Evolutionary conservation across 805 yeast genomes (phyloP), one percentile per base, ranked within the genome.

Genomic region (Sporopachydermia lactativora): DNA sequence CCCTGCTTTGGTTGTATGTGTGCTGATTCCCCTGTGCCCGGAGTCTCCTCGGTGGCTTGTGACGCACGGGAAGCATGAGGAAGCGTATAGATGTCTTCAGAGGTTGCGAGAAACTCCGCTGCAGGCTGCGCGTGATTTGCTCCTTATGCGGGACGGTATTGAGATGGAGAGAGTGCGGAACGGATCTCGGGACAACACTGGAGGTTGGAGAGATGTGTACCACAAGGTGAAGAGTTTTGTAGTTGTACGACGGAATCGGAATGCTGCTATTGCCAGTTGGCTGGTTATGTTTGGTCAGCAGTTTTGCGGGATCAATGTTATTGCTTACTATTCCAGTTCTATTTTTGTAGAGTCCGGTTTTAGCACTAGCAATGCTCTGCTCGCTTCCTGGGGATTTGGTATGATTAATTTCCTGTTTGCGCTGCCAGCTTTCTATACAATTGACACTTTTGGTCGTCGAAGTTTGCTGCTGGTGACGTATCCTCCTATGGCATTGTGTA

Each of bases 281-380:
- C 69, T 83, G 47, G 84, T 77, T 44, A 84, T 85, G 75, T 81
- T 83, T 54, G 79, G 80, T 84, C 95, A 84, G 63, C 94, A 84
- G 57, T 81, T 83, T 62, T 84, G 94, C 61, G 95, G 95, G 50
- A 74, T 84, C 57, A 84, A 84, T 53, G 89, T 83, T 41, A 82
- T 84, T 59, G 89, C 94, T 15, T 81, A 82, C 60, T 84, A 81
- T 59, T 80, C 89, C 1, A 77, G 92, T 0, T 67, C 81, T 5
- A 83, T 84, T 43, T 84, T 84, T 60, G 58, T 68, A 16, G 69
- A 76, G 43, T 74, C 86, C 16, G 81, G 80, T 36, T 77, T 79
- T 58, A 58, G 71, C 35, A 73, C 70, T 45, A 65, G 71, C 45
- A 66, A 71, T 43, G 77, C 94, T 0, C 59, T 84, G 53, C 61